These are phyloP conservation scores for slime mould (Dictyostelium discoideum) DNA, from an alignment of 78 protist species.

Conservation along the genomic window DNA sequence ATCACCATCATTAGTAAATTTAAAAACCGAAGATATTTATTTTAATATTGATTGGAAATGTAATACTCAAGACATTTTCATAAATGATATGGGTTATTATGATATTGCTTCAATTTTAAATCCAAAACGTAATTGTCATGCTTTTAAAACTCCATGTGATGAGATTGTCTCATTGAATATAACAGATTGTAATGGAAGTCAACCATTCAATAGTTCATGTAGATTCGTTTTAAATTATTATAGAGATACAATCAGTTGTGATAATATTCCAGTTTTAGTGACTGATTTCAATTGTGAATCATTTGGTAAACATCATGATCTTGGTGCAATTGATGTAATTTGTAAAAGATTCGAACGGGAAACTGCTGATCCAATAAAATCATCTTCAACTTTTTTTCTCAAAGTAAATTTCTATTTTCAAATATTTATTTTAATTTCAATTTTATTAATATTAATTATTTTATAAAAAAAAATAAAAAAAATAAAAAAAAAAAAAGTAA, in stretches of 20 bases:
- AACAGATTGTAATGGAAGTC: neutral
- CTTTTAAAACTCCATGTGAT: neutral
- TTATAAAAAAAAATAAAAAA: neutral
- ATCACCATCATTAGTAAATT: neutral
- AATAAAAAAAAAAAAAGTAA: neutral
- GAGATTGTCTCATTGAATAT: neutral
- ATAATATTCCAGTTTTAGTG: neutral
- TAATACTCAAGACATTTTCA: neutral
- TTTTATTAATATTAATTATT: neutral
- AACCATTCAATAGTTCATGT: neutral
- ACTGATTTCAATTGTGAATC: neutral
- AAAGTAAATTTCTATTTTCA: neutral
- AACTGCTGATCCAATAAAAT: neutral
- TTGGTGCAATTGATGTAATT: conserved; percentile 6
- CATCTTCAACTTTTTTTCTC: neutral
- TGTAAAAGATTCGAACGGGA: neutral
- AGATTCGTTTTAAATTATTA: neutral
- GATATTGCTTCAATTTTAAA: neutral
- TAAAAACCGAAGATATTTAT: conserved; percentile 8
- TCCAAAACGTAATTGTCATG: neutral
- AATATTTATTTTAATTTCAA: neutral
- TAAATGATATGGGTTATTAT: conserved; percentile 6
- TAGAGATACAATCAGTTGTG: neutral
- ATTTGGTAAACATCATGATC: conserved; percentile 8
- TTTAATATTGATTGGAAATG: conserved; percentile 12